Evolutionary conservation across 169 alveolate genomes (phyloP), one percentile per base, ranked within the genome.

Genomic region (Plasmodium sp.): DNA sequence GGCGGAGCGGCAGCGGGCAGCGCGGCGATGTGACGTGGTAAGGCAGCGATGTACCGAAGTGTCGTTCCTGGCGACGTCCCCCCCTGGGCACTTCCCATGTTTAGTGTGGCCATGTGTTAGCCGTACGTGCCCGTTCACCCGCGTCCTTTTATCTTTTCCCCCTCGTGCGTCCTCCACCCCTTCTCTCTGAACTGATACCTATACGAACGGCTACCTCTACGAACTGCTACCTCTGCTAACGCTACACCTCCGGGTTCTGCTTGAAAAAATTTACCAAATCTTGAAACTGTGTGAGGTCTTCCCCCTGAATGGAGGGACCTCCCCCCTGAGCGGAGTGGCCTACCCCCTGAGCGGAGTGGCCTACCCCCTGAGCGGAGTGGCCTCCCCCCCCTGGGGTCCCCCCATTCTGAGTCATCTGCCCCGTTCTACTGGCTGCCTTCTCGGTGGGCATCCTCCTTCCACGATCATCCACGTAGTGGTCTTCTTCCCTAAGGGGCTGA

Each of bases 251-350:
- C 54, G 2, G 91, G 77, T 90, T 90, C 82, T 62, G 71, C 80
- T 81, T 90, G 34, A 90, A 80, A 22, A 90, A 90, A 43, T 90
- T 90, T 12, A 90, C 82, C 14, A 90, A 81, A 80, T 81, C 39
- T 31, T 90, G 94, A 16, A 90, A 90, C 83, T 79, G 94, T 43
- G 56, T 43, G 34, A 90, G 36, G 54, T 90, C 94, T 3, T 79
- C 72, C 16, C 81, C 67, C 45, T 56, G 51, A 33, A 3, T 36
- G 22, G 77, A 27, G 39, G 9, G 33, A 3, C 41, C 39, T 27
- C n/a, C 77, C 36, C 16, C 71, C 22, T 22, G 27, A 22, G 27
- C 27, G 27, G 27, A 22, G 27, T 22, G 27, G 27, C 27, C 27
- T 22, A 22, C 27, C 27, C 27, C 27, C 27, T 22, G 27, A 22